Base-by-base conservation (phyloP, 2,329 filamentous ascomycete species). In the Meredithiella fracta region DNA sequence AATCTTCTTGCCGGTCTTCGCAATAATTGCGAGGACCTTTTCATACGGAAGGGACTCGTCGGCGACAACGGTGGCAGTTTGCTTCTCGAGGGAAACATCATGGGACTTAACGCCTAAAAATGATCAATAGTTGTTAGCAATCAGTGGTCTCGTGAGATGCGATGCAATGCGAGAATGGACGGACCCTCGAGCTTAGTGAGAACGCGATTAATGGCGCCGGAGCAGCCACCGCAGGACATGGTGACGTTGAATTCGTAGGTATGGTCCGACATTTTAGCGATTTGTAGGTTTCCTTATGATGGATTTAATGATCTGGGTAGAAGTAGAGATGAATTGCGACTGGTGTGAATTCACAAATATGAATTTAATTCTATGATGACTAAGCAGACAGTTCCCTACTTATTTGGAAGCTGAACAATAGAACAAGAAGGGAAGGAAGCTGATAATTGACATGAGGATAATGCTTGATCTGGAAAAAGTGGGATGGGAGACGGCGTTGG, bases 161-260 rank as follows among this genome's bases (percentile, higher is more conserved):
- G 26, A 47, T 38, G 5, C 11, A 44, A 15, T 31, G 11, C 15
- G 20, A 14, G 49, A 25, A 8, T 3, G 11, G 49, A 51, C 17
- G 15, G 67, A 94, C 90, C 89, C 20, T 94, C 85, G 1, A 94
- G 81, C 73, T 88, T 95, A 74, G 86, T 91, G 61, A 98, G 80
- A 49, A 96, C 89, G 54, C 89, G 80, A 71, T 94, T 86, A 47
- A 98, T 78, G 62, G 92, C 92, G 65, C 90, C 89, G 49, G 90
- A 96, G 82, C 92, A 98, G 69, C 92, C 92, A 67, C 86, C 81
- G 73, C 92, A 98, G 76, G 76, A 85, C 92, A 98, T 98, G 70
- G 74, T 77, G 69, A 97, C 80, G 71, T 90, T 83, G 77, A 97
- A 97, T 70, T 92, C 87, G 84, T 97, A 97, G 63, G 81, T 86